A percentile compares a stretch with the other conserved stretches of the same genome.
These are phyloP conservation scores for Emericellopsis terricola DNA, from an alignment of 495 filamentous ascomycete genomes.

Conservation along the genomic window DNA sequence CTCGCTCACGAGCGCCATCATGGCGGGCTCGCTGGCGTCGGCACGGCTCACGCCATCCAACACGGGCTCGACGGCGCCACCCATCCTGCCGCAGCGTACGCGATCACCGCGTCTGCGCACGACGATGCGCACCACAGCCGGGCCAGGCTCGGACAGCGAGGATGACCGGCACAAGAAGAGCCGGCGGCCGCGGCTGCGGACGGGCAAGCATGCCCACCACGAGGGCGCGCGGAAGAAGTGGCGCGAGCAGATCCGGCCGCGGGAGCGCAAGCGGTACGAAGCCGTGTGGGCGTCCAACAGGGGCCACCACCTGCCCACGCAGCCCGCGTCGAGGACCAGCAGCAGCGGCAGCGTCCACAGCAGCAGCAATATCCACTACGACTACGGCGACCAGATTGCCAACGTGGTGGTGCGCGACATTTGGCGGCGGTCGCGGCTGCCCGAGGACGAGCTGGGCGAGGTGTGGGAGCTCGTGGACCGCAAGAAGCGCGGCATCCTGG, in stretches of 20 bases:
- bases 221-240: constrained; percentile 78
- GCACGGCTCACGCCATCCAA: constrained; percentile 20
- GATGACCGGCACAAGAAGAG: constrained; percentile 24
- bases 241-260: constrained; percentile 55
- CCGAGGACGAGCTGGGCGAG: constrained; percentile 47
- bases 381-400: constrained; percentile 37
- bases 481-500: constrained; percentile 37
- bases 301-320: constrained; percentile 34
- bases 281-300: constrained; percentile 92
- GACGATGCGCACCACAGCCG: constrained; percentile 50
- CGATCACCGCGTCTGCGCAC: constrained; percentile 36
- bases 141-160: constrained; percentile 42
- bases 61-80: constrained; percentile 11
- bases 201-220: constrained; percentile 56
- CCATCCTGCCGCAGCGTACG: constrained; percentile 6
- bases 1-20: constrained; percentile 51
- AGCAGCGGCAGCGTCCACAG: background rate
- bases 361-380: constrained; percentile 2
- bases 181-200: constrained; percentile 16
- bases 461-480: constrained; percentile 77
- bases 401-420: constrained; percentile 73
- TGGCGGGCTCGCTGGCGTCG: constrained; percentile 70
- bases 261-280: constrained; percentile 82
- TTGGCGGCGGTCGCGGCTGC: constrained; percentile 62
- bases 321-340: constrained; percentile 1